Percentiles rank a stretch among this genome's conserved stretches.
Conservation (phyloP, 2,329 filamentous ascomycete genomes). For the Aspergillus pseudonomiae region DNA sequence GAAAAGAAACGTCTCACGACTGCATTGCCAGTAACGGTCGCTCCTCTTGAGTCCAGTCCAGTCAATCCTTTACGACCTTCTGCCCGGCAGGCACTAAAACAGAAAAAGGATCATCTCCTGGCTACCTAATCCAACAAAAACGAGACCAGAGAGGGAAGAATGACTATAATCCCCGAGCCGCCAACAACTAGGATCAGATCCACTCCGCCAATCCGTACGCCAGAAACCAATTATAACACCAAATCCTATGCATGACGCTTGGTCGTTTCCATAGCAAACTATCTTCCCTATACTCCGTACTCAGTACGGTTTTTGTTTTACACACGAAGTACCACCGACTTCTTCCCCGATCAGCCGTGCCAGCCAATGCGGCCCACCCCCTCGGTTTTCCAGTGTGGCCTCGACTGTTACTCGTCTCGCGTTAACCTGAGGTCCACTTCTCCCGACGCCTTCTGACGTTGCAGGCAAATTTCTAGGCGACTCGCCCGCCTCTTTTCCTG, state of each 20-base stretch:
- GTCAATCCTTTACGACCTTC: not conserved
- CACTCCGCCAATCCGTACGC: slow-evolving; percentile 5
- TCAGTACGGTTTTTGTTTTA: not conserved
- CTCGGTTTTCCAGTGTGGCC: not conserved
- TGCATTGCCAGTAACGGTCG: not conserved
- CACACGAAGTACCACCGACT: not conserved
- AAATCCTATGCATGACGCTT: slow-evolving; percentile 6
- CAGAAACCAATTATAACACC: slow-evolving; percentile 6
- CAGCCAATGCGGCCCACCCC: not conserved
- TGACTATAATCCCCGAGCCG: not conserved
- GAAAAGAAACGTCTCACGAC: slow-evolving; percentile 2
- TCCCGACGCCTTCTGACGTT: not conserved
- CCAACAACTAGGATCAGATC: not conserved
- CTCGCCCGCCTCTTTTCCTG: not conserved
- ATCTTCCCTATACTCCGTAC: not conserved
- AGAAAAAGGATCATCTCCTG: not conserved
- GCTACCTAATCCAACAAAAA: not conserved
- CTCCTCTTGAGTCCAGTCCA: not conserved
- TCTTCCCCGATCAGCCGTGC: not conserved
- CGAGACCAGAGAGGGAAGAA: not conserved
- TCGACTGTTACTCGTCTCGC: not conserved
- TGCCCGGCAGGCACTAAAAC: not conserved
- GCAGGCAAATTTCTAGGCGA: not conserved
- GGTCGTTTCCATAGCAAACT: slow-evolving; percentile 4
- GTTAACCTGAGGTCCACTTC: not conserved